Base-by-base conservation (phyloP, 805 yeast species). In the Tetrapisispora namnaoensis region DNA sequence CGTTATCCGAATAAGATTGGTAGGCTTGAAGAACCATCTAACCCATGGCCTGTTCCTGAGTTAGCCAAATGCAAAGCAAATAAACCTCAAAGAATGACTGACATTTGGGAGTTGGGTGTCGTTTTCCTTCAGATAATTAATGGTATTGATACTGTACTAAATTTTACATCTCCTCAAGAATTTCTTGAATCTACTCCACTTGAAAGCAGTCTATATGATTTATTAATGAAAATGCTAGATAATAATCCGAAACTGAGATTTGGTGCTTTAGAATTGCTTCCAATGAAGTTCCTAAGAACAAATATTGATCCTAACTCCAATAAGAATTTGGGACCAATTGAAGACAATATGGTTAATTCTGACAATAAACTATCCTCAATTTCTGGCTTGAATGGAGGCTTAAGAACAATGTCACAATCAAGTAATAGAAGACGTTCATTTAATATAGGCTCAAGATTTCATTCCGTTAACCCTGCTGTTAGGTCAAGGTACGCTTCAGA, bases 61-160 rank as follows among this genome's bases (percentile, higher is more conserved):
- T 54, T 82, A 8, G 43, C 55, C 11, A 61, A 64, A 51, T 63
- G 57, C 36, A 62, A 59, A 16, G 17, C 34, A 11, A 58, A 65
- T 35, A 77, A 74, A 49, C 82, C 85, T 14, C 83, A 83, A 49
- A 71, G 89, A 36, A 86, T 88, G 63, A 82, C 96, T 0, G 99
- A 93, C 69, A 83, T 93, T 10, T 93, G 98, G 98, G 86, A 86
- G 59, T 67, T 89, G 37, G 99, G 97, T 8, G 86, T 86, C 0
- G 63, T 85, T 7, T 82, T 91, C 55, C 73, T 81, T 17, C 80
- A 84, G 53, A 70, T 82, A 62, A 71, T 86, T 4, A 70, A 75
- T 41, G 91, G 95, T 0, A 67, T 72, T 2, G 80, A 78, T 43
- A 70, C 75, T 1, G 67, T 78, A 0, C 72, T 77, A 11, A 77